phyloP scores from a whole-genome alignment of 345 rosid genomes.

The Populus nigra region DNA sequence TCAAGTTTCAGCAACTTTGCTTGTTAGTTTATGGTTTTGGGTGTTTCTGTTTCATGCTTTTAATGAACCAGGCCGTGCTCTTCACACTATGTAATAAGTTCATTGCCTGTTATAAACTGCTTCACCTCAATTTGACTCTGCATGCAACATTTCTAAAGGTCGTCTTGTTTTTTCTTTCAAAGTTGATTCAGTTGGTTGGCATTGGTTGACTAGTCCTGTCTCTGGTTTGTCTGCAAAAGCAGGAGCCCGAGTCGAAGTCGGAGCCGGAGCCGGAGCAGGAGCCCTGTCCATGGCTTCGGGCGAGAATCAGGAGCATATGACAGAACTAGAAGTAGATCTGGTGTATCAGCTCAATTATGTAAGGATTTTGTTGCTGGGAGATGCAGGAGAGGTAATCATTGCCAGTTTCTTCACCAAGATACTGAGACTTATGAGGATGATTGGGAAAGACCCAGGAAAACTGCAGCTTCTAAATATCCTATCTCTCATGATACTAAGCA shows the following conservation, averaged over 20 bases:
- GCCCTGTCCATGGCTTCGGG: conserved; percentile 58
- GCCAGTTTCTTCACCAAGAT: conserved; percentile 55
- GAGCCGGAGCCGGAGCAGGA: conserved; percentile 69
- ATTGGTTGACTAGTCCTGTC: neutral
- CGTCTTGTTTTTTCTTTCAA: neutral
- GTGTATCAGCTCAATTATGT: conserved; percentile 47
- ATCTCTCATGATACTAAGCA: conserved; percentile 18
- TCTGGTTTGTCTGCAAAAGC: conserved; percentile 32
- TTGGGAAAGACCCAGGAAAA: conserved; percentile 53
- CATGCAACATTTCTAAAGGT: neutral
- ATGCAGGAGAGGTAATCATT: conserved; percentile 66
- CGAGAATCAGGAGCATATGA: conserved; percentile 59
- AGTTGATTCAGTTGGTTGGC: conserved; percentile 8
- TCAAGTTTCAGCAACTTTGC: neutral
- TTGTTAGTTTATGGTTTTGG: neutral
- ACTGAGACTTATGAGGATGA: conserved; percentile 41
- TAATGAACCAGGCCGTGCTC: neutral
- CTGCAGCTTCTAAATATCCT: conserved; percentile 45
- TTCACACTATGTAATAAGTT: neutral
- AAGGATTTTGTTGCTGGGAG: conserved; percentile 66
- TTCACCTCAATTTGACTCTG: neutral
- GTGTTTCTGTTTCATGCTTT: neutral
- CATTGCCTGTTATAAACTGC: neutral
- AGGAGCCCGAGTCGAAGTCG: conserved; percentile 48
- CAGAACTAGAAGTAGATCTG: conserved; percentile 54